These are phyloP conservation scores for Chrysopogon serrulatus DNA, from an alignment of 176 grass and related monocot species.

Conservation along the genomic window DNA sequence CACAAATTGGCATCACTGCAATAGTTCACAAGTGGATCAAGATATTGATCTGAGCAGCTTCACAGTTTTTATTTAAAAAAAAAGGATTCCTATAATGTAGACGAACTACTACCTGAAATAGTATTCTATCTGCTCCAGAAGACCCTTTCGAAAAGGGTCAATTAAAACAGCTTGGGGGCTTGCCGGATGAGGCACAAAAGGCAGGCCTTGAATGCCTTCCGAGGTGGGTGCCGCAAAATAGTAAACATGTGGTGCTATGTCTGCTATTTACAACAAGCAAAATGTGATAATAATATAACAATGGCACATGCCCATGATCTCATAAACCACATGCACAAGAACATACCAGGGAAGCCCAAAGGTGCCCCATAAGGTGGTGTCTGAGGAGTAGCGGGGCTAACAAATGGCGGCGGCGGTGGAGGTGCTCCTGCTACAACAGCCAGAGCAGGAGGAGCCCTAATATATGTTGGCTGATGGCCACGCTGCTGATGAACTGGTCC, in stretches of 20 bases:
- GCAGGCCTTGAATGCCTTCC: constrained; percentile 43
- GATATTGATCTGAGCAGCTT: neutral
- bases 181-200: constrained; percentile 48
- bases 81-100: neutral
- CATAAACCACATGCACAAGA: neutral
- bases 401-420: constrained; percentile 46
- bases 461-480: constrained; percentile 39
- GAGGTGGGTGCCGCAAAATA: constrained; percentile 42
- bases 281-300: constrained; percentile 27
- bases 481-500: constrained; percentile 49
- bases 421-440: constrained; percentile 36
- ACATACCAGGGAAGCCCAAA: constrained; percentile 67
- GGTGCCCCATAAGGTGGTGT: constrained; percentile 40
- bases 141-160: constrained; percentile 31
- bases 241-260: constrained; percentile 46
- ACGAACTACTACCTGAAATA: constrained; percentile 74
- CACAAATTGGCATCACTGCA: constrained; percentile 83
- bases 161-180: constrained; percentile 45
- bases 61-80: neutral
- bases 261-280: constrained; percentile 35
- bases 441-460: constrained; percentile 39
- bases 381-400: constrained; percentile 29
- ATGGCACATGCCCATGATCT: constrained; percentile 20
- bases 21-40: constrained; percentile 19
- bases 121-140: constrained; percentile 79